Evolutionary conservation across 1,284 basidiomycete species (phyloP).

Genomic region (Porogramme epimiltina): DNA sequence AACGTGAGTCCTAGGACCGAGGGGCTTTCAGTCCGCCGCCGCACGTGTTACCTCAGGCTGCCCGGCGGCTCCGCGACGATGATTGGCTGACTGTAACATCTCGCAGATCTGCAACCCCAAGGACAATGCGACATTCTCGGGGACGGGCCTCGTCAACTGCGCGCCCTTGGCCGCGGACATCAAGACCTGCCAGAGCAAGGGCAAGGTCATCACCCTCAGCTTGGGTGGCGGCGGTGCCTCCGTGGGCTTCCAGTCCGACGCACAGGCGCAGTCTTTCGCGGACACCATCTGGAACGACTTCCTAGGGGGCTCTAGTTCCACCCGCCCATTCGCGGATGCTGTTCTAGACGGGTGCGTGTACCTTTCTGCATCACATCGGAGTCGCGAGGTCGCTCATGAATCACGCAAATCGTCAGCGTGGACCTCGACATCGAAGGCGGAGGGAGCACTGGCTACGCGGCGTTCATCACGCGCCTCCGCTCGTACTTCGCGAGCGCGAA

Average conservation of each 20-base stretch:
- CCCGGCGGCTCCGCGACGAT: not conserved
- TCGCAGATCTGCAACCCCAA: conserved; percentile 55
- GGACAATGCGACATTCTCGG: conserved; percentile 57
- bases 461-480: conserved; percentile 61
- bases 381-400: not conserved
- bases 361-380: not conserved
- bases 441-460: conserved; percentile 51
- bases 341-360: conserved; percentile 59
- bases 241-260: conserved; percentile 58
- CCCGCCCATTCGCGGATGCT: conserved; percentile 62
- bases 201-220: conserved; percentile 56
- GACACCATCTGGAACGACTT: conserved; percentile 68
- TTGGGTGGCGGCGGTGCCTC: conserved; percentile 34
- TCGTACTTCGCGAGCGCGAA: conserved; percentile 49
- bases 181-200: conserved; percentile 57
- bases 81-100: not conserved
- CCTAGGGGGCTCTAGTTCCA: conserved; percentile 56
- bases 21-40: no score
- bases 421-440: conserved; percentile 71
- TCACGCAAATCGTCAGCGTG: conserved; percentile 39
- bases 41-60: not conserved
- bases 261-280: conserved; percentile 53
- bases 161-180: conserved; percentile 56
- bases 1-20: conserved; percentile 54
- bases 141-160: conserved; percentile 58